These are phyloP conservation scores for Tulasnella sp. DNA, from an alignment of 768 basidiomycete genomes.

Conservation along the genomic window DNA sequence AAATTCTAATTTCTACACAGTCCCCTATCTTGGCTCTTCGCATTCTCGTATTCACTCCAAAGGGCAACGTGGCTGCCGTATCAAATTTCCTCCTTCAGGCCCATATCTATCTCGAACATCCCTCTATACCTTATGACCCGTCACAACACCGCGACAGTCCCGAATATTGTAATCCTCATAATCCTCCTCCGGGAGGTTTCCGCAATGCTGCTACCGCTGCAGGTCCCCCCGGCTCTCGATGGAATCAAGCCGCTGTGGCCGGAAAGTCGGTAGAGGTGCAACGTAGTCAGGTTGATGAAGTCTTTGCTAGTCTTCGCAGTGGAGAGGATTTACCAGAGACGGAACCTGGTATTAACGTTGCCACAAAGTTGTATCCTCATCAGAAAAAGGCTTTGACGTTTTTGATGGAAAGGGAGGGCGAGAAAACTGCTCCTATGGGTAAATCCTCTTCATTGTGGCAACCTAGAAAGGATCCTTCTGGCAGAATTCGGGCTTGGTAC, in stretches of 20 bases:
- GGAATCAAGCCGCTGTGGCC: constrained; percentile 41
- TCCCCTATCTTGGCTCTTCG: constrained; percentile 71
- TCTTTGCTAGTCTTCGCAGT: constrained; percentile 78
- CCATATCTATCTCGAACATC: constrained; percentile 67
- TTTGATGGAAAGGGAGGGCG: constrained; percentile 71
- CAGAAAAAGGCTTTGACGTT: constrained; percentile 97
- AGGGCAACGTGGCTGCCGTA: constrained; percentile 79
- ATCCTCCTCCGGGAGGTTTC: constrained; percentile 59
- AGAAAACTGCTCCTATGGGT: constrained; percentile 34
- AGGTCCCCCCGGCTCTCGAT: constrained; percentile 35
- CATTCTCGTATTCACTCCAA: constrained; percentile 85
- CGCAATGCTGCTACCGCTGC: constrained; percentile 23
- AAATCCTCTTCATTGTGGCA: constrained; percentile 36
- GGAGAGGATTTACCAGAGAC: constrained; percentile 81
- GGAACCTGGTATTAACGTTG: constrained; percentile 68
- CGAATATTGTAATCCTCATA: constrained; percentile 83
- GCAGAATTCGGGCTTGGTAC: constrained; percentile 40
- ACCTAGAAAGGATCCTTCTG: constrained; percentile 25
- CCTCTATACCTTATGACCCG: constrained; percentile 50
- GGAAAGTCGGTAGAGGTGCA: constrained; percentile 83
- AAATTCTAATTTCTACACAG: constrained; percentile 30
- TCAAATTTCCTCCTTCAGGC: constrained; percentile 58
- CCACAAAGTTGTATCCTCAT: constrained; percentile 85
- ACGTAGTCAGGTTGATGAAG: constrained; percentile 82
- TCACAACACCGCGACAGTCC: constrained; percentile 40